Conservation (phyloP, 2,329 filamentous ascomycete species). For the Akanthomyces muscarius region DNA sequence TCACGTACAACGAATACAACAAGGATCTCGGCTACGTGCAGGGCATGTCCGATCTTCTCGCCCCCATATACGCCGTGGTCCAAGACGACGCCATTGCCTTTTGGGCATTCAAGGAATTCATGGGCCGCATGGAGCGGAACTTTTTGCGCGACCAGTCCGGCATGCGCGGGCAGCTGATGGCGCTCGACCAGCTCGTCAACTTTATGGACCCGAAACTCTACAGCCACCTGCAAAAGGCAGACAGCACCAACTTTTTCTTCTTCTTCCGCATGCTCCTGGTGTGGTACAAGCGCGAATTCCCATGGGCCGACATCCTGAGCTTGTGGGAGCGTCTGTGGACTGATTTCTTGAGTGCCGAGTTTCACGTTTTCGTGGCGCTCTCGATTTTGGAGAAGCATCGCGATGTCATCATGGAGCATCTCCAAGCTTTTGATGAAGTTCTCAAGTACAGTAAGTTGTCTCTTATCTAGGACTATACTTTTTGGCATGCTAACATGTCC, state of each 20-base stretch:
- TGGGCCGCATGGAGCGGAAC: constrained; percentile 97
- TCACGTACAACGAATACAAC: constrained; percentile 99
- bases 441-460: constrained; percentile 80
- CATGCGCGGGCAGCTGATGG: constrained; percentile 87
- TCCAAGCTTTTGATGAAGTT: constrained; percentile 94
- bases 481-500: background rate
- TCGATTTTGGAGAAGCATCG: constrained; percentile 94
- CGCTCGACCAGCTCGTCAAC: constrained; percentile 90
- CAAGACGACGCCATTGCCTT: constrained; percentile 97
- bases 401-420: constrained; percentile 92
- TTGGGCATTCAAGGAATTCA: constrained; percentile 93
- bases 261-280: constrained; percentile 99
- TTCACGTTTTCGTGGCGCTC: constrained; percentile 90
- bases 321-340: constrained; percentile 96
- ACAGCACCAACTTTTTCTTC: constrained; percentile 99
- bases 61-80: constrained; percentile 93
- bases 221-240: constrained; percentile 79
- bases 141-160: constrained; percentile 94
- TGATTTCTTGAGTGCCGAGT: constrained; percentile 81
- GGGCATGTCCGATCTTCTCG: constrained; percentile 95
- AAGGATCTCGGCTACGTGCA: constrained; percentile 94
- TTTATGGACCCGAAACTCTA: constrained; percentile 96
- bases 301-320: constrained; percentile 78
- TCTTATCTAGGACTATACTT: background rate
- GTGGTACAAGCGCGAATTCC: constrained; percentile 98